Conservation (phyloP, 2,329 filamentous ascomycete species). For the Penicillium janthinellum region DNA sequence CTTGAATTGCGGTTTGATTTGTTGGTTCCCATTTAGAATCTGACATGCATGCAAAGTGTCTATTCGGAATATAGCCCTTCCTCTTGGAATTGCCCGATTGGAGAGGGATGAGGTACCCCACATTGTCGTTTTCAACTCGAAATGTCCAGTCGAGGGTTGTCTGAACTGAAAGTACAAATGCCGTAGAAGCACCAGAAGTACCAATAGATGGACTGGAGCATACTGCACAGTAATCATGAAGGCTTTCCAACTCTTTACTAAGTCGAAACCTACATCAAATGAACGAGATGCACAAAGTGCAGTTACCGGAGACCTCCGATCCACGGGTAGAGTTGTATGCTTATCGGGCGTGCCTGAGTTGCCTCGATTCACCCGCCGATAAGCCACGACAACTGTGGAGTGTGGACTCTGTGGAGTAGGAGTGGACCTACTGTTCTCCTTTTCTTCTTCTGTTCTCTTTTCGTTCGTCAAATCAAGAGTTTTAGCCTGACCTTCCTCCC, state of each 20-base stretch:
- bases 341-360: constrained; percentile 12
- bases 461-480: neutral
- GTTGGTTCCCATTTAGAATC: neutral
- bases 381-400: neutral
- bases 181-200: no score
- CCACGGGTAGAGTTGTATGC: neutral
- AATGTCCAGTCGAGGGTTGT: no score
- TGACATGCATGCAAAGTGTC: neutral
- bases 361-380: constrained; percentile 2
- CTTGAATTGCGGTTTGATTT: no score
- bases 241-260: no score
- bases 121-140: neutral
- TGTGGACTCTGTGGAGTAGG: neutral
- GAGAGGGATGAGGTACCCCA: neutral
- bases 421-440: neutral
- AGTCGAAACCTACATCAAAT: no score
- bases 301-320: constrained; percentile 16
- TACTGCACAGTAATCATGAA: no score
- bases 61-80: neutral
- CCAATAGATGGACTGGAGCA: no score
- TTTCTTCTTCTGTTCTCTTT: neutral
- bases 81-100: constrained; percentile 7
- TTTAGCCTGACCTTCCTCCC: neutral
- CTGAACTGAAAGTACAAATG: no score
- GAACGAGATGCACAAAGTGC: no score